Evolutionary conservation across 495 filamentous ascomycete genomes (phyloP), one percentile per base, ranked within the genome.

Genomic region (Xylaria longipes): DNA sequence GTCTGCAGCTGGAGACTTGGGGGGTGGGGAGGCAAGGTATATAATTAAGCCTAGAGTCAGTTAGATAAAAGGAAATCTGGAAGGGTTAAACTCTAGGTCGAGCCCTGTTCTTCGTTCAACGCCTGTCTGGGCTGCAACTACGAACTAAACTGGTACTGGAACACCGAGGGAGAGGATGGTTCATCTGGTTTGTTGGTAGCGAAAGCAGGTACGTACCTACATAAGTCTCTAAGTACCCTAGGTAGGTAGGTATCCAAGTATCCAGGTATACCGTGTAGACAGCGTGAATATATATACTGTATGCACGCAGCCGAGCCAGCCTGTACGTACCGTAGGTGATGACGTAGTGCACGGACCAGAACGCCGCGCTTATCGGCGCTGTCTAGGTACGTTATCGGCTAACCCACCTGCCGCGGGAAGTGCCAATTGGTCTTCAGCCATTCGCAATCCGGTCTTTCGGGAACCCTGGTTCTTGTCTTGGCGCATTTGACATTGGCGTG

Each of bases 391-490:
- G 15, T 64, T 65, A 65, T 65, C 60, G 69, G 48, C 46, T 29
- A 43, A 46, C 45, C 60, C 60, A 63, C 60, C 33, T 63, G 60
- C 60, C 35, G 71, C 29, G 5, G 8, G 15, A 68, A 52, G 63
- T 33, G 62, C 70, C 73, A 75, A 79, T 79, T 75, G 56, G 66
- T 60, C 72, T 74, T 72, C 71, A 68, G 69, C 45, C 5, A 61
- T 73, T 72, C 56, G 60, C 61, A 72, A 74, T 71, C 72, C 58
- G 65, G 43, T 72, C 72, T 57, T 50, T 69, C 48, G 63, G 50
- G 50, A 64, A 65, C 58, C 74, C 72, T 67, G 72, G 33, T 45
- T 45, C 46, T 41, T 61, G 20, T 46, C 67, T 70, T 70, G 68
- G 68, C 68, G 64, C 33, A 35, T 70, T 43, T n/a, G 37, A 46